Percentiles rank a stretch among this genome's conserved stretches.
Evolutionary conservation across 192 early-diverging fungal genomes (phyloP).

Genomic region (Lobosporangium transversale): DNA sequence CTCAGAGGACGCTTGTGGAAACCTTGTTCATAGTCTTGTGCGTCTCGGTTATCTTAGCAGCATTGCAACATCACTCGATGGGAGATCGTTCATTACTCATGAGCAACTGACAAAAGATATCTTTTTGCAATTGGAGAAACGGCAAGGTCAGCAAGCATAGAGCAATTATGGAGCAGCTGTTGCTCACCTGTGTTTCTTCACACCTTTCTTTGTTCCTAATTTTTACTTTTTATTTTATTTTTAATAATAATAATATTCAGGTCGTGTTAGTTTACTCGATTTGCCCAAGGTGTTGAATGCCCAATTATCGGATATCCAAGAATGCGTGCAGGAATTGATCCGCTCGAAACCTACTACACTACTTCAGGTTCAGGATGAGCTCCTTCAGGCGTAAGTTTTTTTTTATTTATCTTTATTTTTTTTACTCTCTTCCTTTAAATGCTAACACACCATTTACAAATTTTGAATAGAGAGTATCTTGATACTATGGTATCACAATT

Average conservation of each 20-base stretch:
- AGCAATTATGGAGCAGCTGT: no score
- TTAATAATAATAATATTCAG: no score
- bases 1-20: constrained; percentile 41
- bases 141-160: constrained; percentile 13
- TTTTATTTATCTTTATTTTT: background rate
- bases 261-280: constrained; percentile 31
- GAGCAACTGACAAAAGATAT: constrained; percentile 38
- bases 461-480: constrained; percentile 24
- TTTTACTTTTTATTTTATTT: background rate
- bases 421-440: background rate
- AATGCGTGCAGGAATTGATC: constrained; percentile 16
- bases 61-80: constrained; percentile 29
- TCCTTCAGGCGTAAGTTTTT: constrained; percentile 22
- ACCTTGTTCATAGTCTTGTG: constrained; percentile 29
- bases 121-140: constrained; percentile 13
- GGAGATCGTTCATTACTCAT: constrained; percentile 46
- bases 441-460: no score
- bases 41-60: constrained; percentile 34
- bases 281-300: constrained; percentile 38
- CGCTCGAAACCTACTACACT: constrained; percentile 6
- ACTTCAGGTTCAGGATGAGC: constrained; percentile 38
- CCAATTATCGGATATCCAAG: constrained; percentile 28
- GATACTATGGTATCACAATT: constrained; percentile 14
- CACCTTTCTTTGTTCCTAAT: no score
- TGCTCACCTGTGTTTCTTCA: no score